Percentiles rank a stretch among this genome's conserved stretches.
Conservation (phyloP, 208 protist species). For the Angomonas ambiguus region DNA sequence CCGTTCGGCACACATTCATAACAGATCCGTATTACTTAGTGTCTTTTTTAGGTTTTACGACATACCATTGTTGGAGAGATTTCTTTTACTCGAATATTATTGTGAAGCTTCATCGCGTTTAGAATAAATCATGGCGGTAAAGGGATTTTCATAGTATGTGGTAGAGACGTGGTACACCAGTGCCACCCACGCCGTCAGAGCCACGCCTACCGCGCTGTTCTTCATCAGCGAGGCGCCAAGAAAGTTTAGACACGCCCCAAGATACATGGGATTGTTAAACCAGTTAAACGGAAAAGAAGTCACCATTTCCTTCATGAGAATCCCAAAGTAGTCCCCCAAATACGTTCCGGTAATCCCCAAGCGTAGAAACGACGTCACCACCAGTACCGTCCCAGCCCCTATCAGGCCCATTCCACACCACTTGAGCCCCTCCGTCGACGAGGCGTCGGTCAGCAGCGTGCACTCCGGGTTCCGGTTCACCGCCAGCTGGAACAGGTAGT, state of each 20-base stretch:
- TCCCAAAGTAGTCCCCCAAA: constrained; percentile 94
- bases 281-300: constrained; percentile 92
- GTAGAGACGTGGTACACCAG: constrained; percentile 85
- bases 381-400: constrained; percentile 40
- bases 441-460: constrained; percentile 11
- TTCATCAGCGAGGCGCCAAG: constrained; percentile 61
- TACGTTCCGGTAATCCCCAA: constrained; percentile 93
- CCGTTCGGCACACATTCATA: too few relatives aligned
- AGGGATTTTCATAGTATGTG: constrained; percentile 87
- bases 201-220: constrained; percentile 64
- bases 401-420: neutral
- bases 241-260: constrained; percentile 87
- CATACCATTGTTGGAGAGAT: neutral
- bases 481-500: constrained; percentile 66
- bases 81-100: neutral
- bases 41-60: neutral
- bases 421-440: neutral
- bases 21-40: too few relatives aligned
- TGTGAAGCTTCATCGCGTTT: neutral
- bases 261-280: constrained; percentile 93
- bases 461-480: constrained; percentile 32
- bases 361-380: constrained; percentile 53
- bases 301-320: constrained; percentile 82
- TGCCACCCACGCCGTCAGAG: constrained; percentile 63
- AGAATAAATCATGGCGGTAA: constrained; percentile 88